Base-by-base conservation (phyloP, 1,284 basidiomycete genomes). In the Ganoderma boninense region DNA sequence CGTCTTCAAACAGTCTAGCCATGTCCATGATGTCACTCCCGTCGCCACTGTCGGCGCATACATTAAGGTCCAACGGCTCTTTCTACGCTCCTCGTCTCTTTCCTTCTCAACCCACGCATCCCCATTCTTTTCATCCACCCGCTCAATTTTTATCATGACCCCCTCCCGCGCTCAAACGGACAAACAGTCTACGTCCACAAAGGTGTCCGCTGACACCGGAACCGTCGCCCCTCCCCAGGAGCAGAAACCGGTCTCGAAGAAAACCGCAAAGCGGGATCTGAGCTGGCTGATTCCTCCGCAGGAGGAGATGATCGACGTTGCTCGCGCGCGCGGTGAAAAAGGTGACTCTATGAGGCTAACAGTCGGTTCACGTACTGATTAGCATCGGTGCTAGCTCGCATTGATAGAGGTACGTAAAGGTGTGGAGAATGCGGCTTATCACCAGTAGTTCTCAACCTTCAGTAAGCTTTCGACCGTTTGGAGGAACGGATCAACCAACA, bases 181-280 rank as follows among this genome's bases (percentile, higher is more conserved):
- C 70, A 75, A 74, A 68, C 66, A 62, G 16, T 16, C 60, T 23
- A 3, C 60, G 3, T 26, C 60, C 11, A 29, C 6, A 6, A 23
- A 67, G 59, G 69, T 68, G 35, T 67, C 75, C 5, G 29, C 73
- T 38, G 72, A 71, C 54, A 40, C 71, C 13, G 69, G 67, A n/a
- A 71, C 69, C 38, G 71, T 75, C 43, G 66, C 73, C 2, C 73
- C 76, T 2, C 76, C 74, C 1, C 74, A 77, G 42, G 73, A 76
- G 49, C 70, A 77, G 62, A 73, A 75, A 65, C 66, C 66, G 6
- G 57, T 23, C 4, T 29, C 67, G 8, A 57, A 57, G 35, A 26
- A 62, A 13, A 5, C 26, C 2, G 65, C 66, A 38, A 59, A n/a
- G 2, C 40, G 57, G 20, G 64, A 59, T 1, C 63, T 59, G 49